Evolutionary conservation across 1,284 basidiomycete genomes (phyloP), one percentile per base, ranked within the genome.

Genomic region (Phenoliferia sp.): DNA sequence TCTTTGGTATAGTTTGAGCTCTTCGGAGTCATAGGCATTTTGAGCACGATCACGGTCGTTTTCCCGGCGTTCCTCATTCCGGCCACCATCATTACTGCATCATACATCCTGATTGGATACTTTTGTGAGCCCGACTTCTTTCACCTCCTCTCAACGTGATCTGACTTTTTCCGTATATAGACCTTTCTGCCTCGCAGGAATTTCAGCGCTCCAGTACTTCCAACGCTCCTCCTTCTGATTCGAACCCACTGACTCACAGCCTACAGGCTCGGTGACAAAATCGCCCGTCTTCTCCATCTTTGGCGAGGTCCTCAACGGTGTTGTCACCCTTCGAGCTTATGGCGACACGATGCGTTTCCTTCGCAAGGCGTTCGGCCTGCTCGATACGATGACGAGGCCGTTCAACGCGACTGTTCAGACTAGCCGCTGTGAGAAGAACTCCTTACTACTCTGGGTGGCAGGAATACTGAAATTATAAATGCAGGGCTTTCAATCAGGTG

Each of bases 311-410:
- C 72, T 81, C 39, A 69, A 72, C 39, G 83, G 83, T 26, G 81
- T 83, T 68, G 78, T 79, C 0, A 82, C 82, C 0, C 81, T 85
- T 44, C 78, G 84, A 32, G 81, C 83, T 0, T 84, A 82, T 64
- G 82, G 81, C 60, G 83, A 83, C 62, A 77, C 78, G 28, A 78
- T 79, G 3, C 77, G 82, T 10, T 83, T 84, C 76, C 78, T 80
- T 55, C 65, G 77, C 29, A 79, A 81, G 63, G 72, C 82, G 26
- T 77, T 83, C 68, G 63, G 76, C 15, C 78, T 80, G 31, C 67
- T 83, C 29, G 82, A 85, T 71, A 78, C 48, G 77, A 82, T 82
- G 69, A 80, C 80, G 71, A 77, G 70, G 63, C 76, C 77, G 48
- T 73, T 75, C 61, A 80, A 77, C 74, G 74, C 7, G 74, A 79